These are phyloP conservation scores for Alternaria panax DNA, from an alignment of 2,329 filamentous ascomycete genomes.

Conservation along the genomic window DNA sequence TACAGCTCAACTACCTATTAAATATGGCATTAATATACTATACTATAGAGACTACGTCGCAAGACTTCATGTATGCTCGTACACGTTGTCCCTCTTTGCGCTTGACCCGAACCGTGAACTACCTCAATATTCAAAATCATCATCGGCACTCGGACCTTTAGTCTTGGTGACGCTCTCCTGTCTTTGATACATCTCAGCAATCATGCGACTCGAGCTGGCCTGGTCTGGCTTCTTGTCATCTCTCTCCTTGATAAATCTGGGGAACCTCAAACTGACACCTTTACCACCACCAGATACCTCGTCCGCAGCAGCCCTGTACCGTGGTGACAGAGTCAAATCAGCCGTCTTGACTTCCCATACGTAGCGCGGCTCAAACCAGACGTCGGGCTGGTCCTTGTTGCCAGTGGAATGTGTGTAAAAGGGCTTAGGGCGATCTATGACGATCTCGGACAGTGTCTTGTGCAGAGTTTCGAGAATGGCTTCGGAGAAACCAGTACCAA, in stretches of 20 bases:
- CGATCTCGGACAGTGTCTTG: constrained; percentile 73
- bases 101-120: neutral
- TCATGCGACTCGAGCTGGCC: constrained; percentile 82
- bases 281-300: constrained; percentile 75
- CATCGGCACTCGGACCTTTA: constrained; percentile 87
- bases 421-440: constrained; percentile 90
- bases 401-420: constrained; percentile 89
- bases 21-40: neutral
- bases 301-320: constrained; percentile 88
- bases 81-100: neutral
- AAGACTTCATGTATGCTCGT: neutral
- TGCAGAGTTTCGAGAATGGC: constrained; percentile 90
- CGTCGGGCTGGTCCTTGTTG: constrained; percentile 92
- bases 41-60: neutral
- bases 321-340: constrained; percentile 88
- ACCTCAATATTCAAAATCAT: constrained; percentile 91
- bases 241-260: constrained; percentile 86
- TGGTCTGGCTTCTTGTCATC: constrained; percentile 97
- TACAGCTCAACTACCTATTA: neutral
- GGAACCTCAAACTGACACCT: constrained; percentile 89
- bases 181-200: constrained; percentile 96
- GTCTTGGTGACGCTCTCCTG: constrained; percentile 90
- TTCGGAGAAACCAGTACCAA: constrained; percentile 96
- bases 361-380: constrained; percentile 94
- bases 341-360: constrained; percentile 99